phyloP scores from a whole-genome alignment of 495 filamentous ascomycete genomes.

The Tuber umbilicatum region DNA sequence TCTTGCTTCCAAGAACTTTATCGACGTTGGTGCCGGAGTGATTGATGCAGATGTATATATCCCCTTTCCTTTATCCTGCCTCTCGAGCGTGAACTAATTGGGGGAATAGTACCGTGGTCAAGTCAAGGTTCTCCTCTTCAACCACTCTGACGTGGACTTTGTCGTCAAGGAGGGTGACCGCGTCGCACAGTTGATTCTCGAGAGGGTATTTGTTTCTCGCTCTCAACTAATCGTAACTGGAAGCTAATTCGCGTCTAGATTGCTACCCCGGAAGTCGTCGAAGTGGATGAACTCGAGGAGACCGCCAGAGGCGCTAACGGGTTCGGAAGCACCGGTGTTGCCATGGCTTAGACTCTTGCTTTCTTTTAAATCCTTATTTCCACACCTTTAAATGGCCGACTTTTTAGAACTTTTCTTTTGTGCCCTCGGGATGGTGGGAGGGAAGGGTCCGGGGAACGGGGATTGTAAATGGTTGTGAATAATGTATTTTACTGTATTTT shows the following conservation, averaged over 20 bases:
- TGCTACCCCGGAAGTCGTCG: slow-evolving; percentile 78
- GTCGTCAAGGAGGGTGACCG: slow-evolving; percentile 76
- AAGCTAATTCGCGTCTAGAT: slow-evolving; percentile 50
- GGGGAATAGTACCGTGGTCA: slow-evolving; percentile 65
- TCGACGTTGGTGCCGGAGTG: slow-evolving; percentile 89
- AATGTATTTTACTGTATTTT: slow-evolving; percentile 1
- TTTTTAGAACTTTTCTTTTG: not conserved
- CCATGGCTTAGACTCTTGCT: not conserved
- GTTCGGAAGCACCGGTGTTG: slow-evolving; percentile 80
- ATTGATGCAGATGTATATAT: slow-evolving; percentile 70
- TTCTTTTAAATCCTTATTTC: not conserved
- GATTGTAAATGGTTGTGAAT: not conserved
- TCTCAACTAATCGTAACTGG: not conserved
- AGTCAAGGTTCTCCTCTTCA: slow-evolving; percentile 90
- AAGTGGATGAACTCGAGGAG: slow-evolving; percentile 82
- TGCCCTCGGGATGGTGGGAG: not conserved
- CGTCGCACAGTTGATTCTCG: slow-evolving; percentile 85
- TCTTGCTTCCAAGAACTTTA: slow-evolving; percentile 85
- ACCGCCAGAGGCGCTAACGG: slow-evolving; percentile 84
- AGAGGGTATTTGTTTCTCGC: slow-evolving; percentile 52
- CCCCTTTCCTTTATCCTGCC: not conserved
- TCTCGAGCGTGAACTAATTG: not conserved
- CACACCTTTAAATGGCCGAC: not conserved
- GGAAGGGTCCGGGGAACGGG: not conserved
- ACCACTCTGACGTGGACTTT: slow-evolving; percentile 78